Conservation (phyloP, 768 basidiomycete genomes). For the Auricularia sp. region DNA sequence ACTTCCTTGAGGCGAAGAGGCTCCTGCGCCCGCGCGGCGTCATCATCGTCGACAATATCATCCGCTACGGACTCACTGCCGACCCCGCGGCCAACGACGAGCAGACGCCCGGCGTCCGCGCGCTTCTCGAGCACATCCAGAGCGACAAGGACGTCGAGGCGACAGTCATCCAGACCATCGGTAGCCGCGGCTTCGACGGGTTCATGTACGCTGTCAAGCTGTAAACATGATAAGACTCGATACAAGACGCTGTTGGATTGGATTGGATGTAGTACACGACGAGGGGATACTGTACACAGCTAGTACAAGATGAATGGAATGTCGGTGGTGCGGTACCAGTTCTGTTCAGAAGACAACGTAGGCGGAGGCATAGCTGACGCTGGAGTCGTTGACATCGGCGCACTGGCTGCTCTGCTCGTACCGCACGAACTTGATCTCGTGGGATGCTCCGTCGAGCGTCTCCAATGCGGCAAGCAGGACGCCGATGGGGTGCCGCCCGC, state of each 20-base stretch:
- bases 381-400: conserved; percentile 58
- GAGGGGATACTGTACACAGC: no score
- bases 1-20: conserved; percentile 51
- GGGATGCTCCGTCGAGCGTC: conserved; percentile 35
- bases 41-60: conserved; percentile 29
- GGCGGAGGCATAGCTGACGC: conserved; percentile 95
- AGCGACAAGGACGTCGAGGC: conserved; percentile 9
- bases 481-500: conserved; percentile 92
- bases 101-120: conserved; percentile 5
- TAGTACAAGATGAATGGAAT: neutral
- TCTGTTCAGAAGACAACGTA: conserved; percentile 50
- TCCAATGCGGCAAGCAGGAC: conserved; percentile 75
- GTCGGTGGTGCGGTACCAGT: neutral
- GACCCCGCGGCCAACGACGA: conserved; percentile 1
- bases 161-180: conserved; percentile 11
- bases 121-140: conserved; percentile 9
- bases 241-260: no score
- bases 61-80: conserved; percentile 7
- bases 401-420: conserved; percentile 91
- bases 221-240: no score
- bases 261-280: no score
- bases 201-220: conserved; percentile 8
- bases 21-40: conserved; percentile 49
- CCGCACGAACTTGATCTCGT: conserved; percentile 63
- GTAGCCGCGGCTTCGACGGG: conserved; percentile 12